A percentile compares a stretch with the other conserved stretches of the same genome.
Evolutionary conservation across 2,329 filamentous ascomycete species (phyloP).

Genomic region (Xylaria sp.): DNA sequence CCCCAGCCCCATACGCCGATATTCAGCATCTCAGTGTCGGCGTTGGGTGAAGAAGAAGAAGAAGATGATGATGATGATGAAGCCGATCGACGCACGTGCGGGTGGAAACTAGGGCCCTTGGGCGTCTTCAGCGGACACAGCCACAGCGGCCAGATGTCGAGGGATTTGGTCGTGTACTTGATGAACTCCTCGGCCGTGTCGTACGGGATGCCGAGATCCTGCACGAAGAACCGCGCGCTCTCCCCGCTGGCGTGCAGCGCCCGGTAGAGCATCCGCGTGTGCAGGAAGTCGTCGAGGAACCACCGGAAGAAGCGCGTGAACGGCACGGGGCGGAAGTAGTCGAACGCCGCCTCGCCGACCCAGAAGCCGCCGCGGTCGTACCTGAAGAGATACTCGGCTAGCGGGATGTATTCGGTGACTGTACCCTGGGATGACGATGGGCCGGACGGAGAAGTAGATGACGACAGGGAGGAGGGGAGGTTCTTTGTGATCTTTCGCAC

Average conservation of each 20-base stretch:
- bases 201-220: constrained; percentile 72
- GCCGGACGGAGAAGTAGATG: constrained; percentile 36
- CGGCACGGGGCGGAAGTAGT: constrained; percentile 72
- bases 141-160: constrained; percentile 70
- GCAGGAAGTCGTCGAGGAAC: constrained; percentile 77
- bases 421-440: constrained; percentile 24
- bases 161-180: constrained; percentile 62
- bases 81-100: constrained; percentile 53
- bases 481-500: constrained; percentile 60
- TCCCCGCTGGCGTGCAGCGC: constrained; percentile 75
- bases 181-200: constrained; percentile 62
- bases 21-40: constrained; percentile 61
- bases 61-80: background rate
- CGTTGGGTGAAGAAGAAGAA: background rate
- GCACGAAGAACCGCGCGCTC: constrained; percentile 72
- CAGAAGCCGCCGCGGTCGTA: constrained; percentile 82
- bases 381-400: constrained; percentile 79
- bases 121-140: constrained; percentile 65
- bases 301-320: constrained; percentile 73
- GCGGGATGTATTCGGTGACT: constrained; percentile 67
- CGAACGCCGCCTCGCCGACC: constrained; percentile 73
- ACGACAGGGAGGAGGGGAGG: constrained; percentile 42
- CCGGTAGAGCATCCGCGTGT: constrained; percentile 79
- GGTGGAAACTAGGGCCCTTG: constrained; percentile 64
- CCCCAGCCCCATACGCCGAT: constrained; percentile 85